A percentile compares a stretch with the other conserved stretches of the same genome.
These are phyloP conservation scores for Cyphellophora europaea DNA, from an alignment of 2,329 filamentous ascomycete genomes.

Conservation along the genomic window DNA sequence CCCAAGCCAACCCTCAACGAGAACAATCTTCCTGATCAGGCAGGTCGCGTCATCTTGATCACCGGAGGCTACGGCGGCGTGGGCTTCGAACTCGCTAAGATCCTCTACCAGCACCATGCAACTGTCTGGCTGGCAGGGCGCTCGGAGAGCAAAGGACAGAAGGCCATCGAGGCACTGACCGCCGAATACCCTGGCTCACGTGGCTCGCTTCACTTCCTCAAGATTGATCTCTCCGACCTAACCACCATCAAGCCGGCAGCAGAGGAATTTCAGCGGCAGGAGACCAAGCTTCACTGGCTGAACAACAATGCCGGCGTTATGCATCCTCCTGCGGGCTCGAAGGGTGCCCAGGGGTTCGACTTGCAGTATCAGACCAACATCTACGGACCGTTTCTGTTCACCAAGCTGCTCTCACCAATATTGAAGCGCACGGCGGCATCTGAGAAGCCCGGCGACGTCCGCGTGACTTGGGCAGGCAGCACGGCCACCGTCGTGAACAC, in stretches of 20 bases:
- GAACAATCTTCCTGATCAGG: conserved; percentile 16
- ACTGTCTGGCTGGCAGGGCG: conserved; percentile 37
- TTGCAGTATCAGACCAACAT: conserved; percentile 29
- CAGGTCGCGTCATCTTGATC: conserved; percentile 25
- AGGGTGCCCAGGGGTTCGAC: conserved; percentile 27
- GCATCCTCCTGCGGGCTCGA: conserved; percentile 24
- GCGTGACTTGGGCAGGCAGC: conserved; percentile 21
- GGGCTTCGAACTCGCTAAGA: conserved; percentile 28
- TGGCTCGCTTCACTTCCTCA: conserved; percentile 17
- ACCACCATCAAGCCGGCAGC: conserved; percentile 30
- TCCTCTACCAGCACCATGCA: conserved; percentile 33
- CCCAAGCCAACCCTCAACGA: conserved; percentile 10
- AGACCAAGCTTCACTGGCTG: conserved; percentile 25
- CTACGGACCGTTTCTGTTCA: conserved; percentile 29
- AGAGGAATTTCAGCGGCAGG: conserved; percentile 25
- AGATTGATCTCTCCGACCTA: conserved; percentile 31
- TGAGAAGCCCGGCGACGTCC: conserved; percentile 16
- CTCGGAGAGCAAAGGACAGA: conserved; percentile 27
- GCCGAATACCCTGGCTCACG: conserved; percentile 17
- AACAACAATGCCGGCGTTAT: conserved; percentile 27
- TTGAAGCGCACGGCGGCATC: conserved; percentile 19
- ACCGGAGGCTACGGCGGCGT: conserved; percentile 30
- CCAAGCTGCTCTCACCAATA: conserved; percentile 26
- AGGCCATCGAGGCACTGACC: conserved; percentile 24
- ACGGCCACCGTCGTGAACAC: not conserved